These are phyloP conservation scores for Corchorus capsularis DNA, from an alignment of 345 rosid species.

Conservation along the genomic window DNA sequence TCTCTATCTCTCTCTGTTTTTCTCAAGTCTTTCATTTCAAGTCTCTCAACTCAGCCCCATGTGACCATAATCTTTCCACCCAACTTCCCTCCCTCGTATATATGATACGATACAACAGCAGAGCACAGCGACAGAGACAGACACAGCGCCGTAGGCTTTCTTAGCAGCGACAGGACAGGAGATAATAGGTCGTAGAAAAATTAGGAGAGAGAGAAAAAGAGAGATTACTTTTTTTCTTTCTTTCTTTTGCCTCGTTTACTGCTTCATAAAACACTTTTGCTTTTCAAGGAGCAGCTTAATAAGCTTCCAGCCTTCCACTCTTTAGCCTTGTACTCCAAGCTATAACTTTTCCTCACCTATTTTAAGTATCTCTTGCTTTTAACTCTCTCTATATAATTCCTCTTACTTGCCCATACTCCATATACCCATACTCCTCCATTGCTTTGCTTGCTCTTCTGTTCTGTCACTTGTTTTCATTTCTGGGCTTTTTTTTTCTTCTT, in stretches of 20 bases:
- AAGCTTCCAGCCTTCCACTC: background rate
- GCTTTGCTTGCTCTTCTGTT: background rate
- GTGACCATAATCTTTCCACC: slow-evolving; percentile 17
- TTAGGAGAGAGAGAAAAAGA: background rate
- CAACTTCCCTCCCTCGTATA: background rate
- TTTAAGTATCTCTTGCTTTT: no score
- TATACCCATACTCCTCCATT: background rate
- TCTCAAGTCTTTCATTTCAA: no score
- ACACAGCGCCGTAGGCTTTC: slow-evolving; percentile 24
- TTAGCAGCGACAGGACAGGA: slow-evolving; percentile 18
- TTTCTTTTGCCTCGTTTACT: slow-evolving; percentile 23
- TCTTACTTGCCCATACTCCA: background rate
- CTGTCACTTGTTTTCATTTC: background rate
- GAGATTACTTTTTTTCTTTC: background rate
- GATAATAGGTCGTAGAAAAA: background rate
- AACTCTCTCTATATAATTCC: background rate
- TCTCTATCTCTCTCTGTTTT: background rate
- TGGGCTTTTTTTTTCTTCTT: no score
- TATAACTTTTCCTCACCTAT: no score
- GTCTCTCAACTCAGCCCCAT: background rate
- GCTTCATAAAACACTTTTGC: background rate
- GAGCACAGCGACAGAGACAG: background rate
- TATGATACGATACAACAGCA: background rate
- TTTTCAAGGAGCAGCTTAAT: slow-evolving; percentile 16
- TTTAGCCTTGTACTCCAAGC: slow-evolving; percentile 26